Base-by-base conservation (phyloP, 1,139 yeast genomes). In the Yamadazyma taylorii region DNA sequence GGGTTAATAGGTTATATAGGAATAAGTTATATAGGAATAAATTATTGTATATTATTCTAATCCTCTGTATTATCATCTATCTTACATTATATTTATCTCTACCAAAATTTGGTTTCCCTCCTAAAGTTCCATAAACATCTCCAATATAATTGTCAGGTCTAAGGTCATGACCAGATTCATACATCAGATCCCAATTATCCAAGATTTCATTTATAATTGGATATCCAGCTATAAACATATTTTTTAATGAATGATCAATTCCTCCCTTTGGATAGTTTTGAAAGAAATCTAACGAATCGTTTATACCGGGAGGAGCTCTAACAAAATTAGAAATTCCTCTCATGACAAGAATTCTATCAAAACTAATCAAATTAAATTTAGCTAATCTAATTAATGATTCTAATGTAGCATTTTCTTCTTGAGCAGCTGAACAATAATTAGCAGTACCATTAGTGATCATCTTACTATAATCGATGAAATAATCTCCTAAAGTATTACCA, bases 341-440 rank as follows among this genome's bases (percentile, higher is more conserved):
- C 79, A 79, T 66, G 21, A 79, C 66, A 22, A 80, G 77, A 41
- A 81, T 65, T 59, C 85, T 71, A 43, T 70, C 64, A 55, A 60
- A 80, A 53, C 78, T 82, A 35, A 75, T 77, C 44, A 79, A 64
- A 14, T 82, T 84, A 48, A 63, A 64, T 45, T 62, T 64, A 45
- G 77, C 75, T 52, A 75, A 69, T 61, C 87, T 74, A 30, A 76
- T 53, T 42, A 80, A 59, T 3, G 80, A 78, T 55, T 80, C 84
- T 51, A 80, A 70, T 10, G 82, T 68, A 24, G 86, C 86, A 52
- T 79, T 78, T 55, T 81, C 86, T 58, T 81, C 87, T 58, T 79
- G 85, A 38, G 83, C 85, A 33, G 84, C 76, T 24, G 81, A 56
- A 57, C 85, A 78, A 63, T 79, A 81, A 22, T 60, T 62, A 17